Base-by-base conservation (phyloP, 1,139 yeast genomes). In the Suhomyces coccinellae region DNA sequence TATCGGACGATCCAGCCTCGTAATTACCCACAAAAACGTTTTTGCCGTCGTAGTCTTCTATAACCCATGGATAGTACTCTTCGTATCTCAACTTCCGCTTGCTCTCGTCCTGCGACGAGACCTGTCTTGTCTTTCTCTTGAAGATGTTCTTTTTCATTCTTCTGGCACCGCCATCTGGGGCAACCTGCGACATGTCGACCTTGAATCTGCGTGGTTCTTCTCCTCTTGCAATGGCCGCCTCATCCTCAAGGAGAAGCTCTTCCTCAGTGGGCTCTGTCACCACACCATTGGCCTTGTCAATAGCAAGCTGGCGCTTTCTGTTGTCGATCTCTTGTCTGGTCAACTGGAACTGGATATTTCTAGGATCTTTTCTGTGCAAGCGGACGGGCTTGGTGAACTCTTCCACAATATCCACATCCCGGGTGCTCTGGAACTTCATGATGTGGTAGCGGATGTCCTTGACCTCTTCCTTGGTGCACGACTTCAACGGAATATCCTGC, bases 31-130 rank as follows among this genome's bases (percentile, higher is more conserved):
- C 97, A 85, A 88, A 93, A 0, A 96, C 95, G 62, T 93, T 91
- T 50, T 82, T 78, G 45, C 96, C 97, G 56, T 89, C 97, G 63
- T 87, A 91, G 67, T 95, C 99, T 67, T 91, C 97, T 75, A 95
- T 73, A 15, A 95, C 96, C 99, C 99, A 93, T 0, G 99, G 99
- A 57, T 88, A 91, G 61, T 85, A 89, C 66, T 93, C 99, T 66
- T 93, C 99, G 61, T 91, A 93, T 57, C 98, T 76, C 52, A 93
- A 69, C 59, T 82, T 85, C 50, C 95, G 78, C 50, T 89, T 91
- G 10, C 79, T 80, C 55, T 90, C 97, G 57, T 88, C 88, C 62
- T 87, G 81, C 15, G 85, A 78, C 56, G 81, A 82, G 27, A 89
- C 81, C 62, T 91, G 97, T 54, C 93, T 79, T 0, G 98, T 91